A percentile compares a stretch with the other conserved stretches of the same genome.
Conservation (phyloP, 2,329 filamentous ascomycete genomes). For the Dryadomyces quercus-mongolicae region DNA sequence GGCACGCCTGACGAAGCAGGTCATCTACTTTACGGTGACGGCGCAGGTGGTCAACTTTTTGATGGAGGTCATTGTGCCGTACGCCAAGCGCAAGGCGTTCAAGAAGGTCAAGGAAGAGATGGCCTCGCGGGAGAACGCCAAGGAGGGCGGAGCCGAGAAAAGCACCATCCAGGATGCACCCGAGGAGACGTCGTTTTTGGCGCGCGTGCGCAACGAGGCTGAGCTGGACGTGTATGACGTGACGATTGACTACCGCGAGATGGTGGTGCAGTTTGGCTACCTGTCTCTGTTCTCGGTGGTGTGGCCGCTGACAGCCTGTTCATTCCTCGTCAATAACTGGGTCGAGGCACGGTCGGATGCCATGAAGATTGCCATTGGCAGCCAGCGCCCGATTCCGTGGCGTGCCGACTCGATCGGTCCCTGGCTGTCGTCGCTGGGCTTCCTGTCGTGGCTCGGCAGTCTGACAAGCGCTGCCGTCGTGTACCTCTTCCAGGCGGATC, state of each 20-base stretch:
- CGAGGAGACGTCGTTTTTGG: slow-evolving; percentile 71
- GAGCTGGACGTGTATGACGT: slow-evolving; percentile 80
- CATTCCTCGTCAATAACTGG: slow-evolving; percentile 93
- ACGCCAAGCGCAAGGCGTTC: slow-evolving; percentile 66
- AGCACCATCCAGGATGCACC: slow-evolving; percentile 48
- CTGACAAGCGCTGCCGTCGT: slow-evolving; percentile 79
- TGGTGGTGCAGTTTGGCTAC: slow-evolving; percentile 81
- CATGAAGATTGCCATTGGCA: slow-evolving; percentile 83
- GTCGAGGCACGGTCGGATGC: slow-evolving; percentile 82
- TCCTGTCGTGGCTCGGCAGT: slow-evolving; percentile 89
- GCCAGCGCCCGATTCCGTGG: slow-evolving; percentile 80
- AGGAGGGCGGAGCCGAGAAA: slow-evolving; percentile 23
- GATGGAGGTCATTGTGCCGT: slow-evolving; percentile 76
- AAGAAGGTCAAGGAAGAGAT: slow-evolving; percentile 60
- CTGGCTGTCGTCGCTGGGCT: slow-evolving; percentile 74
- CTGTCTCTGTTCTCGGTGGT: slow-evolving; percentile 83
- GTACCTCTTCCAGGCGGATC: slow-evolving; percentile 70
- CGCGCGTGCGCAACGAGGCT: slow-evolving; percentile 71
- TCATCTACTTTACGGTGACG: slow-evolving; percentile 93
- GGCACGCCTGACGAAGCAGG: slow-evolving; percentile 71
- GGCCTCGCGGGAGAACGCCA: slow-evolving; percentile 37
- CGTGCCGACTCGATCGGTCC: slow-evolving; percentile 89
- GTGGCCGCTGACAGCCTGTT: slow-evolving; percentile 85
- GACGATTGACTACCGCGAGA: slow-evolving; percentile 80
- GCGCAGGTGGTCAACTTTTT: slow-evolving; percentile 82